These are phyloP conservation scores for Zygoascus ofunaensis DNA, from an alignment of 805 yeast species.

Conservation along the genomic window DNA sequence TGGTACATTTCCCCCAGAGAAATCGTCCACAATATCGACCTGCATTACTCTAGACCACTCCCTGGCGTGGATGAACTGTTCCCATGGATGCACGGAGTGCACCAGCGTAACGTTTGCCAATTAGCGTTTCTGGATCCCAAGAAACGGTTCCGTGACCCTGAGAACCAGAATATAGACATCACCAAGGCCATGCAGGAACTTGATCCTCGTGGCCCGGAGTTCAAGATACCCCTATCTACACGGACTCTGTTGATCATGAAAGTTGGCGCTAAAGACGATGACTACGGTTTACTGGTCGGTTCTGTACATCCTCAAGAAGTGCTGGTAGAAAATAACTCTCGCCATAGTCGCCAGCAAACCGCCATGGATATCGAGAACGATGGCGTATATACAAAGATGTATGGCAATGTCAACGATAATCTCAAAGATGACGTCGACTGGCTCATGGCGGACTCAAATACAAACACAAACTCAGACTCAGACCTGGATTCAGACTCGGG, in stretches of 20 bases:
- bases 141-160: constrained; percentile 19
- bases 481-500: background rate
- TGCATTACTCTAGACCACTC: constrained; percentile 28
- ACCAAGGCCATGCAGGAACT: constrained; percentile 1
- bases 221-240: constrained; percentile 13
- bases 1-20: constrained; percentile 10
- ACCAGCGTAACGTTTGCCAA: constrained; percentile 47
- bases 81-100: constrained; percentile 86
- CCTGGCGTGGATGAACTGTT: constrained; percentile 66
- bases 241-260: constrained; percentile 23
- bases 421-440: constrained; percentile 2
- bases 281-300: constrained; percentile 20
- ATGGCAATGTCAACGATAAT: constrained; percentile 1
- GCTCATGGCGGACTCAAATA: background rate
- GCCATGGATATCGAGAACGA: background rate
- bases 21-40: constrained; percentile 20
- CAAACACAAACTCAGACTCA: background rate
- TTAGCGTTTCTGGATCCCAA: constrained; percentile 34
- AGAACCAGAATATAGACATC: background rate
- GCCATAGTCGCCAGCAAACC: background rate
- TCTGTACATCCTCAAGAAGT: constrained; percentile 19
- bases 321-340: background rate
- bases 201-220: constrained; percentile 19
- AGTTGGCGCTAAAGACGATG: constrained; percentile 18
- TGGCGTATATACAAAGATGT: background rate